These are phyloP conservation scores for Pythium periplocum DNA, from an alignment of 352 stramenopile species.

Conservation along the genomic window DNA sequence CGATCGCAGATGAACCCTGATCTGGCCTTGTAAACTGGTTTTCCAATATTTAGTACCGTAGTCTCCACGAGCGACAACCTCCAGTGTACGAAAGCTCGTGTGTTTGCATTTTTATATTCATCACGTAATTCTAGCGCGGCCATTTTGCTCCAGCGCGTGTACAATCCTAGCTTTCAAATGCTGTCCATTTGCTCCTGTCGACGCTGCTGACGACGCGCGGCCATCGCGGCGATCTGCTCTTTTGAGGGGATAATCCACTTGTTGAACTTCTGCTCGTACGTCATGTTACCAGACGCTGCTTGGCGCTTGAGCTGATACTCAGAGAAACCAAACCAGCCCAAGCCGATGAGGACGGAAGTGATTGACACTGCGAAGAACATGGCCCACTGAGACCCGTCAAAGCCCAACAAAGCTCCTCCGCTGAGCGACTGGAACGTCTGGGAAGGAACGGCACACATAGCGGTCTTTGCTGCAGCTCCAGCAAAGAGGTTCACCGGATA, in stretches of 20 bases:
- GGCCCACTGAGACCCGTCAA: constrained; percentile 31
- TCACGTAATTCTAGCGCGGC: too few relatives aligned
- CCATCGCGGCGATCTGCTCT: constrained; percentile 44
- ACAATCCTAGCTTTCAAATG: too few relatives aligned
- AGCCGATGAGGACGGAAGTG: constrained; percentile 26
- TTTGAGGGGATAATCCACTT: constrained; percentile 63
- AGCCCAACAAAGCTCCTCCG: constrained; percentile 27
- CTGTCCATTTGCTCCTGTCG: not conserved
- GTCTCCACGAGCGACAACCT: too few relatives aligned
- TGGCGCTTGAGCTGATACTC: constrained; percentile 43
- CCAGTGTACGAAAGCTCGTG: too few relatives aligned
- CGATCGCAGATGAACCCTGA: constrained; percentile 27
- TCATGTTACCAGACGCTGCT: constrained; percentile 27
- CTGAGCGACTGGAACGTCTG: constrained; percentile 36
- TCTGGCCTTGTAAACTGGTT: constrained; percentile 3
- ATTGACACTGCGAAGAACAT: constrained; percentile 37
- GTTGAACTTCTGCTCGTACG: constrained; percentile 53
- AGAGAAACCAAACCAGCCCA: constrained; percentile 35
- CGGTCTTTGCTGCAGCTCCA: constrained; percentile 10
- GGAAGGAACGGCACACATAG: constrained; percentile 27
- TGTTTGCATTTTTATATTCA: too few relatives aligned
- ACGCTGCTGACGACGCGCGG: constrained; percentile 11
- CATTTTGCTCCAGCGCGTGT: too few relatives aligned
- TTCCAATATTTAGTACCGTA: too few relatives aligned
- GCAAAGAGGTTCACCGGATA: constrained; percentile 55